Evolutionary conservation across 108 stramenopile genomes (phyloP), one percentile per base, ranked within the genome.

Genomic region (Cylindrotheca fusiformis): DNA sequence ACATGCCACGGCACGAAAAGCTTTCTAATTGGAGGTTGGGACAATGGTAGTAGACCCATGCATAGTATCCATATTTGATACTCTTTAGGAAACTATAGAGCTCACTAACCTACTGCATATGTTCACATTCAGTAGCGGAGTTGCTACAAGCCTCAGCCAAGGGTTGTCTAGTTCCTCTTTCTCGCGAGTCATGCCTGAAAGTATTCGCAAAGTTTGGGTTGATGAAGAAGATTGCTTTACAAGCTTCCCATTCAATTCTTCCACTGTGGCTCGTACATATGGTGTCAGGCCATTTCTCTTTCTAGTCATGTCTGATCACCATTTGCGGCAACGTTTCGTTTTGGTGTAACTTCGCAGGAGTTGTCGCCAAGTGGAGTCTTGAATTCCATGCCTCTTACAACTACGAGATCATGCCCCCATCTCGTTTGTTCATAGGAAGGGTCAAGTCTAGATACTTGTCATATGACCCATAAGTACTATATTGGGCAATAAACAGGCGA

Each of bases 381-480:
- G 4, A 45, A 59, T 6, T 32, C 21, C 3, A 36, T 10, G 4
- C 58, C 58, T 46, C 28, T 22, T 36, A 59, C n/a, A 32, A 31
- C 14, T 4, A 59, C 58, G 33, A 44, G 25, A 44, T 59, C 58
- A 20, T n/a, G 29, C 4, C 28, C 28, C 58, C 58, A 59, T 59
- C 36, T 32, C 21, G n/a, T 19, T 59, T 59, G 58, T 59, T 59
- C 36, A 59, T 59, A 3, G 58, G 58, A 6, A 14, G 18, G 17
- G 58, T 59, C 33, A 59, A 5, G 3, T 44, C 33, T 4, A 59
- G 30, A 20, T 28, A 21, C 41, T 24, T 59, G 58, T 22, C 36
- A 19, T 59, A 44, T 19, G 19, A n/a, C 2, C 44, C 58, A 24
- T 23, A 59, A 24, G 25, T 24, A 41, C 19, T 27, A 24, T 17